Percentiles rank a stretch among this genome's conserved stretches.
These are phyloP conservation scores for Phaeosphaeria sp. DNA, from an alignment of 2,329 filamentous ascomycete species.

Conservation along the genomic window DNA sequence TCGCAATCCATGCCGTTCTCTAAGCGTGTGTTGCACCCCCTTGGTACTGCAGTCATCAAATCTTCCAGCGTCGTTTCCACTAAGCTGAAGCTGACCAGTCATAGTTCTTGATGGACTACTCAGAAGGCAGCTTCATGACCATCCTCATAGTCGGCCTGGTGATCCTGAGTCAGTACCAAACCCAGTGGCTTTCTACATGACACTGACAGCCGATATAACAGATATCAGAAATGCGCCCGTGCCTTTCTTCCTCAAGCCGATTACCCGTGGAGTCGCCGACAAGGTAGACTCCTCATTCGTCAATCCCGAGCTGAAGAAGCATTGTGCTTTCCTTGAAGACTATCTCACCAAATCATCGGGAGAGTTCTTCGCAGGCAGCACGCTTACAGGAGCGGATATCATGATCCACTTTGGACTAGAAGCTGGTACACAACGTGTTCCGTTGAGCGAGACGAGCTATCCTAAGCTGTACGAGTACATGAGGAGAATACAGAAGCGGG, in stretches of 20 bases:
- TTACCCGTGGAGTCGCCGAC: slow-evolving; percentile 63
- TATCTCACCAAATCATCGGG: slow-evolving; percentile 59
- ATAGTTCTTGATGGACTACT: slow-evolving; percentile 71
- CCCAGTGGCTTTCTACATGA: not conserved
- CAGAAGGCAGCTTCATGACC: slow-evolving; percentile 83
- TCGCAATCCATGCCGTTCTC: not conserved
- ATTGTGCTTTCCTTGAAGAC: slow-evolving; percentile 59
- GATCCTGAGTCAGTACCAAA: slow-evolving; percentile 47
- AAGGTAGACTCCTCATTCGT: slow-evolving; percentile 55
- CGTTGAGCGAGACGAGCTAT: slow-evolving; percentile 52
- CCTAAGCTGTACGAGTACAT: slow-evolving; percentile 57
- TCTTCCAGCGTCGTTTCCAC: not conserved
- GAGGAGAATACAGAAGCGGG: slow-evolving; percentile 52
- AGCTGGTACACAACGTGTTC: slow-evolving; percentile 46
- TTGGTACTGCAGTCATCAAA: not conserved
- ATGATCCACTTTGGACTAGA: slow-evolving; percentile 61
- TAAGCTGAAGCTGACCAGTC: slow-evolving; percentile 38
- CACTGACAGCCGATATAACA: slow-evolving; percentile 5
- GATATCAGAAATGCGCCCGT: slow-evolving; percentile 59
- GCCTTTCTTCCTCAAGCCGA: slow-evolving; percentile 73
- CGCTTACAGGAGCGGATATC: slow-evolving; percentile 60
- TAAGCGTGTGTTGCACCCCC: not conserved
- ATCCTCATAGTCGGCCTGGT: slow-evolving; percentile 70
- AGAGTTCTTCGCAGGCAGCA: slow-evolving; percentile 57
- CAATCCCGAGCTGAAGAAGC: slow-evolving; percentile 54